A percentile compares a stretch with the other conserved stretches of the same genome.
phyloP scores from a whole-genome alignment of 768 basidiomycete genomes.

The Mycena crocata region DNA sequence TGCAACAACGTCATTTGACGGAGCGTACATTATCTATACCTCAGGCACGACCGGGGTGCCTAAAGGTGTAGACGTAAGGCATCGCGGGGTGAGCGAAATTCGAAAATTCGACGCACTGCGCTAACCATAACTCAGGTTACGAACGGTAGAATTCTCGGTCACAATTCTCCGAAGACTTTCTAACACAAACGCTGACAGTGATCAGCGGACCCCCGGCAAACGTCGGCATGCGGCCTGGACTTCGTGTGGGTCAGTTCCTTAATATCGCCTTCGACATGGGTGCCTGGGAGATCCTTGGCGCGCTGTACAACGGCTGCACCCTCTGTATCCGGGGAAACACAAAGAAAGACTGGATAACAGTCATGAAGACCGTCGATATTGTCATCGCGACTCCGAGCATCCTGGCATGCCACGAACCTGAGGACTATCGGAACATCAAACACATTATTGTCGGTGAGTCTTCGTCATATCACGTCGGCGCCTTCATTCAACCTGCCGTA shows the following conservation, averaged over 20 bases:
- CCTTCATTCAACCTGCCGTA: not conserved
- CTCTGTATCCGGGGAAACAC: conserved; percentile 58
- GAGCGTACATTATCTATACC: conserved; percentile 62
- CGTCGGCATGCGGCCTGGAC: conserved; percentile 53
- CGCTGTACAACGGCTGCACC: conserved; percentile 57
- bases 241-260: conserved; percentile 56
- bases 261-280: conserved; percentile 62
- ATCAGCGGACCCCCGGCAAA: conserved; percentile 50
- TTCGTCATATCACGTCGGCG: not conserved
- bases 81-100: conserved; percentile 51
- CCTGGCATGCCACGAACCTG: conserved; percentile 53
- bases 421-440: conserved; percentile 56
- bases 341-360: conserved; percentile 53
- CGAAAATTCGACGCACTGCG: too few relatives aligned
- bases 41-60: conserved; percentile 61
- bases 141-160: conserved; percentile 44
- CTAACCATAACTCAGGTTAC: too few relatives aligned
- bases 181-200: conserved; percentile 22
- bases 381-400: conserved; percentile 61
- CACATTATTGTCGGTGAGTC: conserved; percentile 49
- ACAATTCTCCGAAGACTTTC: not conserved
- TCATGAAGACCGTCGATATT: conserved; percentile 57
- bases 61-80: conserved; percentile 60
- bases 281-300: conserved; percentile 59
- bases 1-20: conserved; percentile 37